These are phyloP conservation scores for Centaurea solstitialis DNA, from an alignment of 129 eudicot genomes.

Conservation along the genomic window DNA sequence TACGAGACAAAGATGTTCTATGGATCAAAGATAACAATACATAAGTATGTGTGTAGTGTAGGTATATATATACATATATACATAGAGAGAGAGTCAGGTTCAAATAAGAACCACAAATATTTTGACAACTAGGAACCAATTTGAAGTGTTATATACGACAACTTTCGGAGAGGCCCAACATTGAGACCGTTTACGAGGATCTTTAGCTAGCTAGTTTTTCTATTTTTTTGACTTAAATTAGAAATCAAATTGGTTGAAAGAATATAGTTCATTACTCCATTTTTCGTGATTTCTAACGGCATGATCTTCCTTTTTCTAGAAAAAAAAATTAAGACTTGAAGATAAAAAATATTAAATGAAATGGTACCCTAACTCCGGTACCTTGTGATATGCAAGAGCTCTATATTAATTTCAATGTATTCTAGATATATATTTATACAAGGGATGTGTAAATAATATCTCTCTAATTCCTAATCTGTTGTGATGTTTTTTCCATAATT, in stretches of 20 bases:
- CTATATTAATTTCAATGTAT: not conserved
- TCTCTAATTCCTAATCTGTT: not conserved
- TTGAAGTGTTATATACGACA: not conserved
- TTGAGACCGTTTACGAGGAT: not conserved
- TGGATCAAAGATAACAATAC: no score
- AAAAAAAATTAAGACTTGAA: not conserved
- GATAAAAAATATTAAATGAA: not conserved
- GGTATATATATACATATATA: no score
- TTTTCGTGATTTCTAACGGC: not conserved
- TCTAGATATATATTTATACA: not conserved
- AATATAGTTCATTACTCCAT: not conserved
- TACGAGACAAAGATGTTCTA: no score
- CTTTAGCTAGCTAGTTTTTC: not conserved
- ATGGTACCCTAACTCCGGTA: not conserved
- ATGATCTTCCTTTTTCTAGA: not conserved
- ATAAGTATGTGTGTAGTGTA: no score
- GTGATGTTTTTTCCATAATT: not conserved
- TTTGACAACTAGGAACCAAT: no score
- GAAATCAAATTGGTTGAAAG: not conserved
- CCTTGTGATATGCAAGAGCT: not conserved
- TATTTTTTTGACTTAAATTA: not conserved
- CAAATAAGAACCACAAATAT: no score
- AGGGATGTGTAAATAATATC: not conserved
- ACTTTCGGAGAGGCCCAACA: not conserved
- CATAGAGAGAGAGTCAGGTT: no score